Evolutionary conservation across 495 filamentous ascomycete species (phyloP), one percentile per base, ranked within the genome.

Genomic region (Pyrenula massariospora): DNA sequence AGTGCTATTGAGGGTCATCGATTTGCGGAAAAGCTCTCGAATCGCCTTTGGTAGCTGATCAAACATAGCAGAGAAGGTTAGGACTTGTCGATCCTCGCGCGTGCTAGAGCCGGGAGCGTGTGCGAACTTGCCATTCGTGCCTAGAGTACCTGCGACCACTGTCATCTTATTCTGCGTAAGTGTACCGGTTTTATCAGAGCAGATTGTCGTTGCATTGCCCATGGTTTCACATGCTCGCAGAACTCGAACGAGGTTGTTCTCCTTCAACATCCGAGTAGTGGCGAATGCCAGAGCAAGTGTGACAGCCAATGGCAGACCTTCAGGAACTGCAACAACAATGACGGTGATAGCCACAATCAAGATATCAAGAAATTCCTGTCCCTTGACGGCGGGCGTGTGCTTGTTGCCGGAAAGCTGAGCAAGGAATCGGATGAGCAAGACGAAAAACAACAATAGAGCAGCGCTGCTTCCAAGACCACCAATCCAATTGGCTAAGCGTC

Each of bases 111-210:
- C 48, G 57, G 65, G 52, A 53, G 69, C 67, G 23, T 77, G 76
- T 51, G 62, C 66, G 64, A 86, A 86, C 24, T 71, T 72, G 12
- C 71, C 63, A 36, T 69, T 63, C n/a, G 78, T 77, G 10, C 80
- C 81, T 55, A 81, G 66, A 0, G 79, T 77, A 20, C 84, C 83
- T 23, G 83, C 76, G 22, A 86, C 82, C 20, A 87, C 82, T 1
- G 81, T 84, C 84, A 87, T 87, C 60, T 80, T 82, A 61, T 87
- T 87, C 63, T 85, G 80, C 2, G 83, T 86, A n/a, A 87, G 62
- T 20, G 84, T 87, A 23, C 84, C 84, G 10, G 84, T 87, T 61
- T 87, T 87, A 63, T 87, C 84, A 0, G 83, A 85, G 63, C 84
- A 87, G 23, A 87, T 77, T 0, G 82, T 81, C 0, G 83, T 87